phyloP scores from a whole-genome alignment of 306 rosid species.

The Carpinus viminea region DNA sequence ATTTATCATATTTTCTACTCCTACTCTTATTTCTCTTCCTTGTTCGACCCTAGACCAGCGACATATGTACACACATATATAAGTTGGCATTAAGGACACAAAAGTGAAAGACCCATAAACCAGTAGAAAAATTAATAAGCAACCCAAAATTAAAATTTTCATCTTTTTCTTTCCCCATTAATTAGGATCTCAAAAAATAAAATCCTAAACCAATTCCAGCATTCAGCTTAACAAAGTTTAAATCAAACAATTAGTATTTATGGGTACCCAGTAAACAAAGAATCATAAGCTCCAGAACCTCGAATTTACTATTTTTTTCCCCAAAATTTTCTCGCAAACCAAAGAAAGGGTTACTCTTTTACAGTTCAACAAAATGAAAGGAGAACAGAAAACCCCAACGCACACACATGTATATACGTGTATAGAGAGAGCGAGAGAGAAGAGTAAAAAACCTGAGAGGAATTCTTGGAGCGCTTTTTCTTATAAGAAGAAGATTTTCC shows the following conservation, averaged over 20 bases:
- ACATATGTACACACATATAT: conserved; percentile 1
- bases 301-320: background rate
- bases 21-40: conserved; percentile 49
- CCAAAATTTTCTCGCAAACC: background rate
- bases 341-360: conserved; percentile 3
- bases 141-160: conserved; percentile 12
- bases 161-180: background rate
- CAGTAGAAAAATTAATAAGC: conserved; percentile 3
- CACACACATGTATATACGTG: background rate
- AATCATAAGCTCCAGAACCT: background rate
- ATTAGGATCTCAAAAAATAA: conserved; percentile 5
- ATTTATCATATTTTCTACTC: conserved; percentile 41
- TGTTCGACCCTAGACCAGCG: conserved; percentile 46
- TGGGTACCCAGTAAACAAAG: background rate
- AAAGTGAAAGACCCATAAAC: conserved; percentile 13
- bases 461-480: conserved; percentile 59
- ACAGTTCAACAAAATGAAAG: background rate
- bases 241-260: background rate
- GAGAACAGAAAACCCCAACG: conserved; percentile 20
- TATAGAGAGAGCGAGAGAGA: background rate
- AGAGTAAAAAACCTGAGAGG: conserved; percentile 54
- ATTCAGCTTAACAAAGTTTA: background rate
- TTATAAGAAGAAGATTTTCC: conserved; percentile 73
- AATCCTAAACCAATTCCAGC: background rate
- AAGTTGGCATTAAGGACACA: conserved; percentile 16